phyloP scores from a whole-genome alignment of 2,329 filamentous ascomycete genomes.

The Epichloe gansuensis region DNA sequence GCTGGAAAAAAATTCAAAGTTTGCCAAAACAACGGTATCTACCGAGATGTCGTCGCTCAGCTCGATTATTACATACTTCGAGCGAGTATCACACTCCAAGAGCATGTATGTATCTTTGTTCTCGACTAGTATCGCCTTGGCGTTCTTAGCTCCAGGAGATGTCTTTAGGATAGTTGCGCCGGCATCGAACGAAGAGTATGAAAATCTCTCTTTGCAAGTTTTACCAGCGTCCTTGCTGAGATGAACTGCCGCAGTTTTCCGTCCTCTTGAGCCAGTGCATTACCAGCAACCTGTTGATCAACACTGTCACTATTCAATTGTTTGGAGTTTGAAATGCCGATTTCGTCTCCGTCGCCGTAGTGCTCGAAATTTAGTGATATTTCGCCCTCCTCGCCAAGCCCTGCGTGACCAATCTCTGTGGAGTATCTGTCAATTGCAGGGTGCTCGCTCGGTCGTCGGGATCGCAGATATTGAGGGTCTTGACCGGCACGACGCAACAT shows the following conservation, averaged over 20 bases:
- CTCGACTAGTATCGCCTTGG: conserved; percentile 81
- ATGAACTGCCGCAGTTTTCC: conserved; percentile 40
- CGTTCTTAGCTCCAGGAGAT: conserved; percentile 73
- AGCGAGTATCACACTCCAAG: conserved; percentile 72
- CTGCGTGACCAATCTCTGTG: conserved; percentile 59
- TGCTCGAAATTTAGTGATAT: conserved; percentile 50
- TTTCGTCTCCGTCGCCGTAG: conserved; percentile 14
- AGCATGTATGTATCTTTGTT: conserved; percentile 99
- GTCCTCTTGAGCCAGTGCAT: conserved; percentile 29
- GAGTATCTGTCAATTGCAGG: conserved; percentile 35
- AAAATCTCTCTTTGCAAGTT: conserved; percentile 95
- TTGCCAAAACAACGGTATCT: conserved; percentile 92
- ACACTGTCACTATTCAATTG: conserved; percentile 10
- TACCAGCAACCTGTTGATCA: conserved; percentile 23
- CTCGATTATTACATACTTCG: conserved; percentile 92
- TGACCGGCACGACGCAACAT: conserved; percentile 81
- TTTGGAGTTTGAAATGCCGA: background rate
- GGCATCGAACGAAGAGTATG: conserved; percentile 94
- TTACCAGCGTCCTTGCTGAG: conserved; percentile 89
- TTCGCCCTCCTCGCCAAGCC: conserved; percentile 77
- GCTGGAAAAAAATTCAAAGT: conserved; percentile 98
- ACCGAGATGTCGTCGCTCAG: conserved; percentile 78
- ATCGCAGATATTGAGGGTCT: conserved; percentile 50
- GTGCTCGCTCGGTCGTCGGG: conserved; percentile 44
- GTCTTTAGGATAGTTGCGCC: conserved; percentile 89